Base-by-base conservation (phyloP, 768 basidiomycete species). In the Boletus vinaceobasis region DNA sequence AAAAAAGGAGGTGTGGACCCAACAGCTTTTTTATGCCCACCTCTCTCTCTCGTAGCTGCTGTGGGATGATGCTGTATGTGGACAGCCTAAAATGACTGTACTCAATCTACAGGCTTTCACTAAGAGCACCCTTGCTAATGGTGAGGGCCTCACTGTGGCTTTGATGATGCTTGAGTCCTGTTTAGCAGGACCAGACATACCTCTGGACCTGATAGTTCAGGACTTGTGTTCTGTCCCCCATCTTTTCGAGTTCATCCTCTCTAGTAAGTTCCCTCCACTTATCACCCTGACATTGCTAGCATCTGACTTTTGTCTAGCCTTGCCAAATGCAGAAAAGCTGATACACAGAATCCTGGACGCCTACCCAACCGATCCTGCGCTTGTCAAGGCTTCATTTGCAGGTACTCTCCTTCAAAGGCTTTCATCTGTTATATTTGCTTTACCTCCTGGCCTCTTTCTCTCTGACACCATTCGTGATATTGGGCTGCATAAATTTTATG, bases 221-320 rank as follows among this genome's bases (percentile, higher is more conserved):
- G 60, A 70, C 46, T 53, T 73, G 50, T 60, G 71, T 23, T 63
- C 66, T 3, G 32, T 58, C 6, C 62, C 70, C 0, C 37, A 56
- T 13, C 58, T 71, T 13, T 73, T 72, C 4, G 65, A 68, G 5
- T 70, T 62, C n/a, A 21, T 73, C 2, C 23, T 71, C 3, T 73
- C 72, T 2, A 53, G 71, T 66, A 50, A 48, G 60, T 56, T 19
- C 15, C 7, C 43, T 17, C 17, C 33, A 46, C 15, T 43, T 7
- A 0, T 21, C 7, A n/a, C 11, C 0, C 33, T n/a, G 37, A 38
- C 9, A n/a, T 4, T 23, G 8, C 33, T 23, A 5, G 45, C 17
- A 13, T 37, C 54, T 56, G 47, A 60, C 37, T 0, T 21, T 27
- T 9, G 4, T 23, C 21, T 44, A 69, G 70, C 50, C 29, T 53